Percentiles rank a stretch among this genome's conserved stretches.
phyloP scores from a whole-genome alignment of 2,329 filamentous ascomycete genomes.

The Aureobasidium subglaciale region DNA sequence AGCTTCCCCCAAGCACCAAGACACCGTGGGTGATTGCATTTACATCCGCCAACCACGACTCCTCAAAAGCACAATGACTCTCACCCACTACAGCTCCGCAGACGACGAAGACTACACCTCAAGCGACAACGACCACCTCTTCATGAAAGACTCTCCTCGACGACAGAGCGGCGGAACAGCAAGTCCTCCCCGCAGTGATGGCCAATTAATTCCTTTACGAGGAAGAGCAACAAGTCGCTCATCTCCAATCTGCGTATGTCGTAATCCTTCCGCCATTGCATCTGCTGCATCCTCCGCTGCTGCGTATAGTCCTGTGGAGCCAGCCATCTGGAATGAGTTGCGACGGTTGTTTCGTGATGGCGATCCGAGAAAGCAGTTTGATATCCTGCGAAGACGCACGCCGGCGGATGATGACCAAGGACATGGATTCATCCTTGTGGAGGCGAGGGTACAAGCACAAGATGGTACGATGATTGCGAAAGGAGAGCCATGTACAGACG shows the following conservation, averaged over 20 bases:
- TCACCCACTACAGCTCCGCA: background rate
- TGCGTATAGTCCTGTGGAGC: background rate
- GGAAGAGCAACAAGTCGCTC: background rate
- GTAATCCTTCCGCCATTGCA: background rate
- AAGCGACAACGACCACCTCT: slow-evolving; percentile 8
- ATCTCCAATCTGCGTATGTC: background rate
- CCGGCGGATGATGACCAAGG: background rate
- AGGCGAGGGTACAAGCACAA: background rate
- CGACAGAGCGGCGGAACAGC: background rate
- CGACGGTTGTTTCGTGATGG: background rate
- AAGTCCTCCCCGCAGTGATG: background rate
- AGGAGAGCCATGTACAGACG: background rate
- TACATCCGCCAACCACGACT: too few relatives aligned
- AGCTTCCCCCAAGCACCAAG: background rate
- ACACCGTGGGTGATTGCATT: background rate
- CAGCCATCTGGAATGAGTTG: slow-evolving; percentile 5
- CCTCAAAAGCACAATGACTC: background rate
- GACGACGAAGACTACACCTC: background rate
- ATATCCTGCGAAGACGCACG: background rate
- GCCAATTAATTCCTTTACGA: background rate
- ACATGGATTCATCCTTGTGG: background rate
- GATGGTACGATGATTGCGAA: background rate
- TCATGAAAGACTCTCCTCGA: slow-evolving; percentile 4
- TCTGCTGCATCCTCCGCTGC: background rate
- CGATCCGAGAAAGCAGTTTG: background rate